Percentiles rank a stretch among this genome's conserved stretches.
Evolutionary conservation across 805 yeast genomes (phyloP).

Genomic region (Ogataea trehaloabstinens): DNA sequence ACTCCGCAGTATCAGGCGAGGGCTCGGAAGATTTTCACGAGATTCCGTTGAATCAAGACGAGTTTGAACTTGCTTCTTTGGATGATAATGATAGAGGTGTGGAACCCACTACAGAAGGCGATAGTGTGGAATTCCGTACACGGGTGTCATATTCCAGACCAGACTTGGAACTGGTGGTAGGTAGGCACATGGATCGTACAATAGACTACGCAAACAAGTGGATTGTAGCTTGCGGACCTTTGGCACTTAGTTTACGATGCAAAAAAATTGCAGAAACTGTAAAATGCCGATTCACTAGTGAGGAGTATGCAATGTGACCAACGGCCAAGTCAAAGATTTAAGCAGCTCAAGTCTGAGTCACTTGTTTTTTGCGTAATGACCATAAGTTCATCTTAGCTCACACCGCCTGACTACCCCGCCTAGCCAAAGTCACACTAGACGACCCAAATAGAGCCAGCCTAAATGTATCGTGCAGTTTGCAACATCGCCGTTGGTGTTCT

Average conservation of each 20-base stretch:
- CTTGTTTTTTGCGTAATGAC: too few relatives aligned
- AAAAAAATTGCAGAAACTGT: conserved; percentile 35
- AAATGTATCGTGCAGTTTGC: too few relatives aligned
- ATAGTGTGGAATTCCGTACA: conserved; percentile 4
- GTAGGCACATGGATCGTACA: conserved; percentile 26
- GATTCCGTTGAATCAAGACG: conserved; percentile 16
- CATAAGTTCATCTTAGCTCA: too few relatives aligned
- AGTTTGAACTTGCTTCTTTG: conserved; percentile 26
- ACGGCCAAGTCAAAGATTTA: too few relatives aligned
- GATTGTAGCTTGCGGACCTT: conserved; percentile 62
- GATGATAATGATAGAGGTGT: conserved; percentile 17
- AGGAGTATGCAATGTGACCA: conserved; percentile 40
- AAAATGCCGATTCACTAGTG: conserved; percentile 41
- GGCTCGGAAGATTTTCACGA: conserved; percentile 7
- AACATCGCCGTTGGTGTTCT: too few relatives aligned
- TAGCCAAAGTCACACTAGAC: too few relatives aligned
- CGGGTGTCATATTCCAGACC: conserved; percentile 39
- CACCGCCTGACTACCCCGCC: too few relatives aligned
- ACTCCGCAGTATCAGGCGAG: background rate
- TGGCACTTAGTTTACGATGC: conserved; percentile 40
- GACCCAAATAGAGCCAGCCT: too few relatives aligned
- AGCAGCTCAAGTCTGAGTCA: too few relatives aligned
- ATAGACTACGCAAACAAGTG: conserved; percentile 42
- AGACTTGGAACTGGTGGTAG: conserved; percentile 33
- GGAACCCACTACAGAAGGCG: background rate